These are phyloP conservation scores for Pezicula radicicola DNA, from an alignment of 2,329 filamentous ascomycete species.

Conservation along the genomic window DNA sequence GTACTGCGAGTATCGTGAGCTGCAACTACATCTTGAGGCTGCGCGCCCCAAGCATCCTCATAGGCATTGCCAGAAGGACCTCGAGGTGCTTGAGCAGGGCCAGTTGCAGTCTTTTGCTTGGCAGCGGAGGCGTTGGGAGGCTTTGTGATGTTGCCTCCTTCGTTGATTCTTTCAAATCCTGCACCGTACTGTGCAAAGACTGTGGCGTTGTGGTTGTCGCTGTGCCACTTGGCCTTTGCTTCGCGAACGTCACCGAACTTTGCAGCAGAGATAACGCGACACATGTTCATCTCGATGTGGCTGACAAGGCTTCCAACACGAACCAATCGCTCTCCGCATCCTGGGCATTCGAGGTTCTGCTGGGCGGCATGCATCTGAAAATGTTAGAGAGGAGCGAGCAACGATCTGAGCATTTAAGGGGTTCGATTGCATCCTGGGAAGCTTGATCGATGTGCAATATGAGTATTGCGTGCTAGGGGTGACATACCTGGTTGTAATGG, in stretches of 20 bases:
- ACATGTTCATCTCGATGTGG: constrained; percentile 17
- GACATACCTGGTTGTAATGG: constrained; percentile 8
- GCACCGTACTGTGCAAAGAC: not conserved
- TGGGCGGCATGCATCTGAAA: constrained; percentile 13
- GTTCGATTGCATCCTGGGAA: not conserved
- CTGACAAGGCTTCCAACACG: constrained; percentile 17
- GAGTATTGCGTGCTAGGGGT: too few relatives aligned
- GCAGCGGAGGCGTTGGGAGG: not conserved
- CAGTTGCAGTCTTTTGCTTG: not conserved
- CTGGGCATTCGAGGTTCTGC: constrained; percentile 16
- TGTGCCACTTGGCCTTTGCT: not conserved
- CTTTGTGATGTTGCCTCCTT: not conserved
- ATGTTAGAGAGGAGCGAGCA: not conserved
- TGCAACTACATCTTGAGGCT: too few relatives aligned
- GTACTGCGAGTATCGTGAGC: too few relatives aligned
- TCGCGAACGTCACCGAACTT: not conserved
- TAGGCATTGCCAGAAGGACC: not conserved
- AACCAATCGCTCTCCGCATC: constrained; percentile 13
- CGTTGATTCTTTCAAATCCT: not conserved
- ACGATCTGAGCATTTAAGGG: not conserved
- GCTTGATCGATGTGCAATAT: too few relatives aligned
- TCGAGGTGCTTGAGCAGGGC: not conserved
- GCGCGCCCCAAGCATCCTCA: too few relatives aligned
- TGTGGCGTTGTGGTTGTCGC: not conserved
- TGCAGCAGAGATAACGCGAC: constrained; percentile 3